Conservation (phyloP, 2,329 filamentous ascomycete genomes). For the Stagonosporopsis rhizophila region DNA sequence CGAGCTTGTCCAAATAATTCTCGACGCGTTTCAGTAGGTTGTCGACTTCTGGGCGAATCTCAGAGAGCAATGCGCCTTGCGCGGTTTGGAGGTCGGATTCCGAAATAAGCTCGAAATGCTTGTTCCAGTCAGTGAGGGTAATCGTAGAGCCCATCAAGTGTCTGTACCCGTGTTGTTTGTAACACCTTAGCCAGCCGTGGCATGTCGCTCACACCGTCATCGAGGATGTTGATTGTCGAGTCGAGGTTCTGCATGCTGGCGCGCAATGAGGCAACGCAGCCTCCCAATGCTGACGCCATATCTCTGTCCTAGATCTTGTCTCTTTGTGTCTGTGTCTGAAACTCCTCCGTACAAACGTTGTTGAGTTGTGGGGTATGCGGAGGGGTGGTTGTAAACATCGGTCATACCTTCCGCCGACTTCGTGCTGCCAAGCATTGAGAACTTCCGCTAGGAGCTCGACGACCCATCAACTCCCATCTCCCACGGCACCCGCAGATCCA, state of each 20-base stretch:
- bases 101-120: slow-evolving; percentile 94
- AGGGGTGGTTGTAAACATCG: slow-evolving; percentile 29
- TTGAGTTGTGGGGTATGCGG: slow-evolving; percentile 27
- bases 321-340: not conserved
- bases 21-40: slow-evolving; percentile 82
- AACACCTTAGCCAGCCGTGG: slow-evolving; percentile 68
- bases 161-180: slow-evolving; percentile 65
- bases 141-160: too few relatives aligned
- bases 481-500: slow-evolving; percentile 41
- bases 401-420: slow-evolving; percentile 29
- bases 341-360: not conserved
- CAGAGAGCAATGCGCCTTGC: slow-evolving; percentile 82
- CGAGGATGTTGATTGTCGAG: slow-evolving; percentile 68
- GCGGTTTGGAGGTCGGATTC: slow-evolving; percentile 82
- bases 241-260: slow-evolving; percentile 68
- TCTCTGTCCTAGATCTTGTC: not conserved
- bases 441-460: slow-evolving; percentile 16
- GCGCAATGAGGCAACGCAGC: slow-evolving; percentile 66
- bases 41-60: slow-evolving; percentile 86
- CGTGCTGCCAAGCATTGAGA: slow-evolving; percentile 36
- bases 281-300: slow-evolving; percentile 58
- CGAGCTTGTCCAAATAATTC: slow-evolving; percentile 81
- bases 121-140: slow-evolving; percentile 3
- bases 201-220: slow-evolving; percentile 68
- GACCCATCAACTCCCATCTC: slow-evolving; percentile 35